These are phyloP conservation scores for Pythium volutum DNA, from an alignment of 352 stramenopile species.

Conservation along the genomic window DNA sequence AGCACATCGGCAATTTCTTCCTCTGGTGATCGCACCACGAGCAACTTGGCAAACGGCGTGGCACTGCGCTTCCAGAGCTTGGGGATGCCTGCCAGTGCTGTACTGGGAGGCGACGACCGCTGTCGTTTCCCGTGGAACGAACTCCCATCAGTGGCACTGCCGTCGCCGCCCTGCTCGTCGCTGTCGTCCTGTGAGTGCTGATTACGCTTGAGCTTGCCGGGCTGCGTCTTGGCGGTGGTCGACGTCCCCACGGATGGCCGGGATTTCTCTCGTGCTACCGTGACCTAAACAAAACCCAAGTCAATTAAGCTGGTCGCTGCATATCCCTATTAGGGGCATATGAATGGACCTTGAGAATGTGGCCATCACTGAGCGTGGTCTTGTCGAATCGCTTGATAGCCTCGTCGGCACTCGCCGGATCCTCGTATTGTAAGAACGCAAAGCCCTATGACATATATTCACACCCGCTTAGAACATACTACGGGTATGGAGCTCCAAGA, in stretches of 20 bases:
- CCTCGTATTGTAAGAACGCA: constrained; percentile 75
- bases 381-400: constrained; percentile 69
- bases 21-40: not conserved
- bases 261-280: constrained; percentile 51
- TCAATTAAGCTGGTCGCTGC: not conserved
- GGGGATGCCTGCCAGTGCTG: not conserved
- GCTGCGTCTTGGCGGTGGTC: constrained; percentile 8
- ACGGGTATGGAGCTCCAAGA: not conserved
- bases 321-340: not conserved
- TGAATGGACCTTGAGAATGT: constrained; percentile 59
- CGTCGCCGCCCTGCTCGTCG: constrained; percentile 8
- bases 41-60: not conserved
- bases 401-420: constrained; percentile 33
- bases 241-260: not conserved
- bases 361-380: constrained; percentile 57
- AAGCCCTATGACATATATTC: constrained; percentile 40
- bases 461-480: not conserved
- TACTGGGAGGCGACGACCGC: constrained; percentile 44
- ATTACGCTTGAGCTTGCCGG: constrained; percentile 65
- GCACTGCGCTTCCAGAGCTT: constrained; percentile 11
- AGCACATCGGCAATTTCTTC: constrained; percentile 21
- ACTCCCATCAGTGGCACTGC: constrained; percentile 23
- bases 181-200: constrained; percentile 51
- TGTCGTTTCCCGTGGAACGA: constrained; percentile 47
- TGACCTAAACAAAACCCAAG: constrained; percentile 42